Evolutionary conservation across 2,329 filamentous ascomycete genomes (phyloP), one percentile per base, ranked within the genome.

Genomic region (Hypoxylon sp.): DNA sequence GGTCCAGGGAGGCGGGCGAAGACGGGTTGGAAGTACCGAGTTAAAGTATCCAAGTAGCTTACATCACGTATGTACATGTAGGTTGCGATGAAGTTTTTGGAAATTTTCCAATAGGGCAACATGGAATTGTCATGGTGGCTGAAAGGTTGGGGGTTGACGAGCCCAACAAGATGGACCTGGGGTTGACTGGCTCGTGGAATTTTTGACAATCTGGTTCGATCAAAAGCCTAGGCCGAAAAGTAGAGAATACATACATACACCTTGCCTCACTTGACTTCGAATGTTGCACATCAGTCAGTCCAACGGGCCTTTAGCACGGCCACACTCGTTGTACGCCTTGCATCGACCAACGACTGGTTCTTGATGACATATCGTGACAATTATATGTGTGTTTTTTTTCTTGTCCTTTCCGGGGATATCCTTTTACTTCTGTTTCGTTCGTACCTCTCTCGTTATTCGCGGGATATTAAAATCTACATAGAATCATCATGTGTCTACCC

Each of bases 241-340:
- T 66, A 67, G 47, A 39, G 60, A 72, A 67, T 71, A 69, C 62
- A 66, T 62, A 74, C 67, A 67, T 73, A 76, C 63, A 73, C 66
- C 69, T 64, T 67, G 66, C 74, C 77, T 79, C 75, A 78, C 76
- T 78, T 74, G 72, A 75, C 62, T 51, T 73, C 69, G 63, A 63
- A 69, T 65, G 71, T 74, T 66, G 71, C 65, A 74, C 71, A 48
- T 67, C 55, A 35, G 31, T 58, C 67, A 69, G 57, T 63, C 67
- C 60, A 55, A 57, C 39, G 47, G 66, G 50, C 50, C 14, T 51
- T 19, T 47, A 68, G 63, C 66, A 70, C 71, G 71, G 71, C 71
- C 69, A 70, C 61, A 65, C 66, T 60, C 59, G 53, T 59, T 59
- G 59, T 66, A 72, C 62, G 61, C 66, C 66, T 68, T 61, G 55